These are phyloP conservation scores for Kwoniella dendrophila DNA, from an alignment of 768 basidiomycete species.

Conservation along the genomic window DNA sequence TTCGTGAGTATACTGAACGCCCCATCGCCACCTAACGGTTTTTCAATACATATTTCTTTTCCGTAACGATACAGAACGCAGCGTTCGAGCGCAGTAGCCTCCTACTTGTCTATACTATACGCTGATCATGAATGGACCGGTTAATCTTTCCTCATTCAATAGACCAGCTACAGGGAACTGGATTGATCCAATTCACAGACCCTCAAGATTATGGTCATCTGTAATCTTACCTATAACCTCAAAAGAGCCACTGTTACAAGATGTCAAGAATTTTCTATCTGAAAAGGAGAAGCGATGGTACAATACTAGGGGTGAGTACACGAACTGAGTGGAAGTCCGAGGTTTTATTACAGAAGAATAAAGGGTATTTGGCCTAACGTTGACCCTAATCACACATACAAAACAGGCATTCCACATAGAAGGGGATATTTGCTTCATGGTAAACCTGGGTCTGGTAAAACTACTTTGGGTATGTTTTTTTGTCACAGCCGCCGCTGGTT, in stretches of 20 bases:
- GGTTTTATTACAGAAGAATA: too few relatives aligned
- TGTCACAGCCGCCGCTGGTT: too few relatives aligned
- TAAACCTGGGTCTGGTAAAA: constrained; percentile 45
- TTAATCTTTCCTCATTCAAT: too few relatives aligned
- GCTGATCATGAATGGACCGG: too few relatives aligned
- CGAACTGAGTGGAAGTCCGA: too few relatives aligned
- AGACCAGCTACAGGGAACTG: constrained; percentile 21
- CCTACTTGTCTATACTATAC: too few relatives aligned
- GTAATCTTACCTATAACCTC: constrained; percentile 43
- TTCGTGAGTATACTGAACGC: background rate
- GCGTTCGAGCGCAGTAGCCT: too few relatives aligned
- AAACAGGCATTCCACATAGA: constrained; percentile 50
- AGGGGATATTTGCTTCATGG: constrained; percentile 48
- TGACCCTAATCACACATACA: background rate
- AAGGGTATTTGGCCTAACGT: background rate
- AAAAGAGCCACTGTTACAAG: constrained; percentile 42
- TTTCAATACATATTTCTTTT: background rate
- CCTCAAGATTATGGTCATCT: constrained; percentile 40
- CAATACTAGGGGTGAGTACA: constrained; percentile 42
- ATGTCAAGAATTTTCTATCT: constrained; percentile 47
- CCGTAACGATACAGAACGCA: background rate
- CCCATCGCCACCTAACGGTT: background rate
- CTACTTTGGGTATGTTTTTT: constrained; percentile 30
- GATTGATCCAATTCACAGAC: constrained; percentile 33
- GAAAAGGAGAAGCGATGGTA: constrained; percentile 45